Conservation (phyloP, 192 early-diverging fungal genomes). For the Podila epicladia region DNA sequence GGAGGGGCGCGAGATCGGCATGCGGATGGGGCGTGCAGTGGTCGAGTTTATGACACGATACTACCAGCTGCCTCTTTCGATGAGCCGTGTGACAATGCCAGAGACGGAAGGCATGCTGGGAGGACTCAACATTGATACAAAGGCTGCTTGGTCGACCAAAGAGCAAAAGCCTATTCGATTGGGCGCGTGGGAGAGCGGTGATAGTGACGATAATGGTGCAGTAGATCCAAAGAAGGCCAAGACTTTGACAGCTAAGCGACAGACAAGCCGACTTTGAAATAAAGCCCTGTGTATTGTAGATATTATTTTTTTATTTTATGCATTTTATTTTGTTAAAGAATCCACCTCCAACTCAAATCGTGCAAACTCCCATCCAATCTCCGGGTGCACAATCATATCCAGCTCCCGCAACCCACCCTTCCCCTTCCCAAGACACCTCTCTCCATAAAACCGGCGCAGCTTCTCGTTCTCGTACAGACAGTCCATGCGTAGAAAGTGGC, state of each 20-base stretch:
- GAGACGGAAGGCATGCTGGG: too few species aligned
- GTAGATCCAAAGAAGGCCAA: too few species aligned
- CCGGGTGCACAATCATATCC: constrained; percentile 10
- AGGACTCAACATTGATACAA: too few species aligned
- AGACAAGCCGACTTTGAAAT: too few species aligned
- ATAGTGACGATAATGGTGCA: too few species aligned
- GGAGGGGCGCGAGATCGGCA: constrained; percentile 26
- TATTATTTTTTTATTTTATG: too few species aligned
- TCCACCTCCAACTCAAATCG: constrained; percentile 20
- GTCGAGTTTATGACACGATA: constrained; percentile 20
- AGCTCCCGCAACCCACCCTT: constrained; percentile 26
- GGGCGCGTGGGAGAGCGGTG: too few species aligned
- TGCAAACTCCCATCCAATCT: constrained; percentile 17
- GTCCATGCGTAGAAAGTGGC: constrained; percentile 32
- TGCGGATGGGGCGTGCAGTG: constrained; percentile 26
- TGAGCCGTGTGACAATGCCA: not conserved
- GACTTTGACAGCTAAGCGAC: too few species aligned
- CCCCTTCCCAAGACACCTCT: constrained; percentile 19
- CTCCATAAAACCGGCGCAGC: constrained; percentile 16
- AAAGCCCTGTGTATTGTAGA: too few species aligned
- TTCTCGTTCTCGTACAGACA: constrained; percentile 12
- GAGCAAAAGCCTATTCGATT: too few species aligned
- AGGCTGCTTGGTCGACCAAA: too few species aligned
- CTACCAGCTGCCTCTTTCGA: constrained; percentile 3
- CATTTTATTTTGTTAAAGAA: too few species aligned